These are phyloP conservation scores for Diversispora eburnea DNA, from an alignment of 192 early-diverging fungal genomes.

Conservation along the genomic window DNA sequence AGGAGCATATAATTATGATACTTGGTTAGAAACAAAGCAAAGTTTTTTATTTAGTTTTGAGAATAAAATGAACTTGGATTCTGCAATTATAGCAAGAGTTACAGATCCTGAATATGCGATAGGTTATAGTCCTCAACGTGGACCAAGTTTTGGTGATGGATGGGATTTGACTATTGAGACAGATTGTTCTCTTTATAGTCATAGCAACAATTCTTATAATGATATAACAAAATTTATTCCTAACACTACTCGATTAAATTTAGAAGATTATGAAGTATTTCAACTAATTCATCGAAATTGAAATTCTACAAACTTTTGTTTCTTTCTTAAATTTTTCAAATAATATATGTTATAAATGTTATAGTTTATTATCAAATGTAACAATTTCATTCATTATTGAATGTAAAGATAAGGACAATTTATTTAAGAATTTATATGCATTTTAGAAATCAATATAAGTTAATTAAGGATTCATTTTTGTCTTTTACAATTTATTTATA, in stretches of 20 bases:
- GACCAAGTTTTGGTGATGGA: slow-evolving; percentile 11
- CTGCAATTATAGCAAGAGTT: slow-evolving; percentile 2
- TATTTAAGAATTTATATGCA: too few species aligned
- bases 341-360: too few species aligned
- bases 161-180: slow-evolving; percentile 2
- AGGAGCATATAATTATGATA: not conserved
- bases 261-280: slow-evolving; percentile 18
- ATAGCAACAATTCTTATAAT: not conserved
- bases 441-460: too few species aligned
- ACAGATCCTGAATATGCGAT: not conserved
- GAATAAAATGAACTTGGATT: not conserved
- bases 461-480: too few species aligned
- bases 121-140: not conserved
- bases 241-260: not conserved
- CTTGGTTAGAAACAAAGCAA: not conserved
- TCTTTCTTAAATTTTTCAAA: too few species aligned
- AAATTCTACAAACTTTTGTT: not conserved
- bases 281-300: not conserved
- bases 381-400: too few species aligned
- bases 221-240: not conserved
- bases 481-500: too few species aligned
- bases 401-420: too few species aligned
- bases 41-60: slow-evolving; percentile 18
- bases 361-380: too few species aligned
- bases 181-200: not conserved